Conservation (phyloP, 2,329 filamentous ascomycete species). For the Arachnomyces sp. region DNA sequence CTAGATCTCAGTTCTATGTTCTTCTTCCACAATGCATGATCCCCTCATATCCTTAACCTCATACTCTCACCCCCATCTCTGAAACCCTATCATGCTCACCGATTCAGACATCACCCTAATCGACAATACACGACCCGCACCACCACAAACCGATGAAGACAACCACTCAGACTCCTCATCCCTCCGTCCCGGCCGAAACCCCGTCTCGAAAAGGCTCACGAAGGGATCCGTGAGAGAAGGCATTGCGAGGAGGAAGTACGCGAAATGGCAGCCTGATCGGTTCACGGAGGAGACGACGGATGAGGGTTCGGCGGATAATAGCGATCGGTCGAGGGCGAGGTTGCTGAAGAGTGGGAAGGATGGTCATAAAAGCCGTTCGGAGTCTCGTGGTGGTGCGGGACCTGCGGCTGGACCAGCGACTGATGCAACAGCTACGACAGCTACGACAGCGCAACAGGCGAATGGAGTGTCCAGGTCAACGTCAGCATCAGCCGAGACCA, state of each 20-base stretch:
- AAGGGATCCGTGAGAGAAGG: constrained; percentile 31
- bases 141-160: constrained; percentile 16
- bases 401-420: no score
- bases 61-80: not conserved
- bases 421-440: no score
- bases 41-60: not conserved
- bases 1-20: not conserved
- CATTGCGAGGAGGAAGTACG: constrained; percentile 37
- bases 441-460: no score
- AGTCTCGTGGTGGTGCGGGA: no score
- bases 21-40: not conserved
- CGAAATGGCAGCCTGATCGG: constrained; percentile 48
- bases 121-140: constrained; percentile 31
- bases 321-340: constrained; percentile 8
- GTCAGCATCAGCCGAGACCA: constrained; percentile 13
- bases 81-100: constrained; percentile 14
- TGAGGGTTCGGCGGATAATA: constrained; percentile 38
- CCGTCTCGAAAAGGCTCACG: constrained; percentile 24
- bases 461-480: not conserved
- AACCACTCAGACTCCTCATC: constrained; percentile 14
- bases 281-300: constrained; percentile 40
- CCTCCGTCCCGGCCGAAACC: constrained; percentile 14
- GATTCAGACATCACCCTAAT: constrained; percentile 27
- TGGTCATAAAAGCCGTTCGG: no score
- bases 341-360: constrained; percentile 9